Evolutionary conservation across 1,284 basidiomycete species (phyloP).

Genomic region (Fomitopsis palustris): DNA sequence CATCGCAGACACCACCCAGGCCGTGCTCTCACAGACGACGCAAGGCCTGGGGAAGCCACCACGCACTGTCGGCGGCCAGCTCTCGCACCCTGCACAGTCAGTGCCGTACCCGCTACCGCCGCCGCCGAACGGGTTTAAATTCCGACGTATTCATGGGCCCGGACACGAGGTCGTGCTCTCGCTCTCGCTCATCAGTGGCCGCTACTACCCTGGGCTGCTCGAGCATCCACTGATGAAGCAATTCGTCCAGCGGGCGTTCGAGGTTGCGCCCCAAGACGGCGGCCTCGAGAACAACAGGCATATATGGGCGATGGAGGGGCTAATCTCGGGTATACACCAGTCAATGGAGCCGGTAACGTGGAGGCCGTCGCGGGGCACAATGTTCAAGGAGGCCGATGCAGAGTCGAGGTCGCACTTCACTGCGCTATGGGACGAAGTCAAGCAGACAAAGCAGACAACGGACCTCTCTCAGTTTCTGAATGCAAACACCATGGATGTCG

Average conservation of each 20-base stretch:
- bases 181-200: slow-evolving; percentile 62
- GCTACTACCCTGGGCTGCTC: slow-evolving; percentile 71
- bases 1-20: slow-evolving; percentile 9
- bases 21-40: slow-evolving; percentile 15
- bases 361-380: slow-evolving; percentile 44
- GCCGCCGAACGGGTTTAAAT: slow-evolving; percentile 62
- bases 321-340: slow-evolving; percentile 60
- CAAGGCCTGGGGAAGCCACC: slow-evolving; percentile 6
- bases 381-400: slow-evolving; percentile 56
- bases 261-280: slow-evolving; percentile 25
- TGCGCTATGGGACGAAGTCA: slow-evolving; percentile 17
- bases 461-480: background rate
- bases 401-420: slow-evolving; percentile 33
- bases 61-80: slow-evolving; percentile 26
- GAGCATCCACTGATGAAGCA: slow-evolving; percentile 52
- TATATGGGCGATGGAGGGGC: slow-evolving; percentile 64
- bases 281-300: slow-evolving; percentile 40
- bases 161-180: slow-evolving; percentile 64
- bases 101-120: slow-evolving; percentile 48
- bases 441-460: background rate
- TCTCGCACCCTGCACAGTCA: slow-evolving; percentile 37
- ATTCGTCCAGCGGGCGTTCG: slow-evolving; percentile 37
- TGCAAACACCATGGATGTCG: background rate
- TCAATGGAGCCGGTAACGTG: slow-evolving; percentile 58
- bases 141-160: slow-evolving; percentile 62